phyloP scores from a whole-genome alignment of 768 basidiomycete species.

The Serendipita vermifera region DNA sequence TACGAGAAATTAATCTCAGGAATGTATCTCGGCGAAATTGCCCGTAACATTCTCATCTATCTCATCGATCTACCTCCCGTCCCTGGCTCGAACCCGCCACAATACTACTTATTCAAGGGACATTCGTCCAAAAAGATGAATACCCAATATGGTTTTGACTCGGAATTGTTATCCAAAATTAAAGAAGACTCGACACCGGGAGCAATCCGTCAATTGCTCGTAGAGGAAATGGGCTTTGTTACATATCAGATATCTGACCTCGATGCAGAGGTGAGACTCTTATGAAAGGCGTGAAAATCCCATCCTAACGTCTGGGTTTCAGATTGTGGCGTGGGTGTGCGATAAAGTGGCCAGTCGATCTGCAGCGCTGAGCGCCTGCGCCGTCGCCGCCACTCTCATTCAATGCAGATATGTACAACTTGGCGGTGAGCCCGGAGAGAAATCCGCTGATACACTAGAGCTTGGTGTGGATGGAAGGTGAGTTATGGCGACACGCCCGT shows the following conservation, averaged over 20 bases:
- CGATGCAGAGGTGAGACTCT: constrained; percentile 28
- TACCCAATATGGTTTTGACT: constrained; percentile 88
- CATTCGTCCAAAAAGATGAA: constrained; percentile 61
- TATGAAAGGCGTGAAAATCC: background rate
- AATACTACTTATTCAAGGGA: constrained; percentile 56
- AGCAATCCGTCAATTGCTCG: constrained; percentile 46
- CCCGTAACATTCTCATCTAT: constrained; percentile 70
- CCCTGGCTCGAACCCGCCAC: constrained; percentile 20
- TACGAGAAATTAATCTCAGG: constrained; percentile 99
- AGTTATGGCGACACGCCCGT: constrained; percentile 13
- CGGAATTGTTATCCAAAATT: constrained; percentile 77
- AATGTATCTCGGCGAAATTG: constrained; percentile 96
- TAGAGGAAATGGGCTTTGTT: constrained; percentile 46
- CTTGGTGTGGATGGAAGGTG: constrained; percentile 93
- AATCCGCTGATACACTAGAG: constrained; percentile 31
- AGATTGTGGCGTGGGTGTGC: constrained; percentile 68
- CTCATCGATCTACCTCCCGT: constrained; percentile 69
- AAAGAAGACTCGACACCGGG: constrained; percentile 50
- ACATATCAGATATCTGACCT: constrained; percentile 36
- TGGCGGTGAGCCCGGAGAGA: constrained; percentile 28
- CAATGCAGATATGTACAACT: constrained; percentile 63
- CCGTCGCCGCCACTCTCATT: constrained; percentile 70
- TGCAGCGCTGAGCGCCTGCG: constrained; percentile 70
- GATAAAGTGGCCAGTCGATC: constrained; percentile 70
- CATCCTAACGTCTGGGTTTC: too few relatives aligned